These are phyloP conservation scores for Hypericum perforatum DNA, from an alignment of 345 rosid genomes.

Conservation along the genomic window DNA sequence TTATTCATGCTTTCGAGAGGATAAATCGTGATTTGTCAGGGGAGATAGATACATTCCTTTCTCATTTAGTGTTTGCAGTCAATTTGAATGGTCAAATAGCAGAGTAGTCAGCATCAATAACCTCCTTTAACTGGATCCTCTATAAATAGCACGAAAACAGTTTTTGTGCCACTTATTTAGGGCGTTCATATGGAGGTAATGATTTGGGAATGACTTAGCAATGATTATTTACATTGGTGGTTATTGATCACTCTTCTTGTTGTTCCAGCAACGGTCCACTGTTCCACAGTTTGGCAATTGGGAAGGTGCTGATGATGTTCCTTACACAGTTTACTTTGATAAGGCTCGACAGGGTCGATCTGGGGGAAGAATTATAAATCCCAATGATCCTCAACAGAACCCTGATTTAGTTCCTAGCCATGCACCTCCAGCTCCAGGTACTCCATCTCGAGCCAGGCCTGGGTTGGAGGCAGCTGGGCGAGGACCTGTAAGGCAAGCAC, in stretches of 20 bases:
- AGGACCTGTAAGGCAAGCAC: conserved; percentile 30
- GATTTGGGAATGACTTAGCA: no score
- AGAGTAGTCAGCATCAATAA: no score
- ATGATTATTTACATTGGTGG: no score
- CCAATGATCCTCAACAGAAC: conserved; percentile 4
- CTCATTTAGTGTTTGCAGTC: no score
- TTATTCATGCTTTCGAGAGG: no score
- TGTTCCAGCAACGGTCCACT: conserved; percentile 12
- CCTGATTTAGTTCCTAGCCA: neutral
- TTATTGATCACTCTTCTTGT: neutral
- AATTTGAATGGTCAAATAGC: no score
- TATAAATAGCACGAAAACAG: no score
- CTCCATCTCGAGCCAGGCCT: conserved; percentile 6
- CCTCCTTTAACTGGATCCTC: no score
- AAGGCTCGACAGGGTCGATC: conserved; percentile 14
- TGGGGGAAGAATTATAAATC: conserved; percentile 1
- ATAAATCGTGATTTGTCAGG: no score
- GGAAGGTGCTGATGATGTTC: conserved; percentile 19
- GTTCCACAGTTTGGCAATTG: conserved; percentile 30
- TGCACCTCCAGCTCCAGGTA: neutral
- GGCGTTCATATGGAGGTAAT: no score
- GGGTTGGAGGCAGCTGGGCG: conserved; percentile 6
- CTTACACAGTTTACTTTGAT: conserved; percentile 27
- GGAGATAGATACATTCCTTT: no score
- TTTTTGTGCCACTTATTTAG: no score